These are phyloP conservation scores for Ricinus communis DNA, from an alignment of 345 rosid species.

Conservation along the genomic window DNA sequence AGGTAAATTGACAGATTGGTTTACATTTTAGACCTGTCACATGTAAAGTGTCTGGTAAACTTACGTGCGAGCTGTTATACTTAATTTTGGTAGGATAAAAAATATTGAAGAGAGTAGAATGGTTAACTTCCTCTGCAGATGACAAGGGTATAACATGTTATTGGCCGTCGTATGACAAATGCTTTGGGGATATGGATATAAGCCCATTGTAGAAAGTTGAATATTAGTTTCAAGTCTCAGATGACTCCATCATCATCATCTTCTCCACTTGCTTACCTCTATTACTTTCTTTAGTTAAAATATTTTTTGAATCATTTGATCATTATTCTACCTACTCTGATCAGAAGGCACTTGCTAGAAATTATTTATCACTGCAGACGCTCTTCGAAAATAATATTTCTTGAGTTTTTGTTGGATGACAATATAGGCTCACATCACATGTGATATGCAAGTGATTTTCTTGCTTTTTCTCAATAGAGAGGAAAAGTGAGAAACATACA, in stretches of 20 bases:
- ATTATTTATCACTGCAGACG: neutral
- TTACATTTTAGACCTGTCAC: constrained; percentile 4
- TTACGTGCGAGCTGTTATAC: neutral
- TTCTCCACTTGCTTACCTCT: neutral
- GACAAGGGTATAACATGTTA: neutral
- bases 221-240: neutral
- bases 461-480: too few species aligned
- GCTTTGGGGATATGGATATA: neutral
- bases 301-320: neutral
- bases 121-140: neutral
- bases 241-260: neutral
- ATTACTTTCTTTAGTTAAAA: too few species aligned
- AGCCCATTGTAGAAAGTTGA: neutral
- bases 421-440: neutral
- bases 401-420: neutral
- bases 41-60: neutral
- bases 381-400: neutral
- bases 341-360: neutral
- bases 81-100: neutral
- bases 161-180: neutral
- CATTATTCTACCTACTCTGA: too few species aligned
- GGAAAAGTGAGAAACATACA: neutral
- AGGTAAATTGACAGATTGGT: constrained; percentile 41
- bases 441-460: too few species aligned
- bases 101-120: neutral